Evolutionary conservation across 2,329 filamentous ascomycete genomes (phyloP), one percentile per base, ranked within the genome.

Genomic region (Neodidymelliopsis sp.): DNA sequence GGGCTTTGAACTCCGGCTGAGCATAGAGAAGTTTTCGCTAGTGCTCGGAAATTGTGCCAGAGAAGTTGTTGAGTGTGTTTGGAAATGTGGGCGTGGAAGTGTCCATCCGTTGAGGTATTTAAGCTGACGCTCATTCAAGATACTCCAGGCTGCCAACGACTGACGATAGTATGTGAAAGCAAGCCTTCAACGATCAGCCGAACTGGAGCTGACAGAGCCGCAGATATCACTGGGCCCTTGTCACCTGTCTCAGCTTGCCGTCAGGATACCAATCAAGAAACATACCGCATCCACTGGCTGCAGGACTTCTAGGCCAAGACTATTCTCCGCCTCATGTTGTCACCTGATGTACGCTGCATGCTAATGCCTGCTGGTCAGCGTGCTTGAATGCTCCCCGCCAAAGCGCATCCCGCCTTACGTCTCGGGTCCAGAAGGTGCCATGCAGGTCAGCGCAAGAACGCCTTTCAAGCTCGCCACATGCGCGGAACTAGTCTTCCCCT

Each of bases 191-290:
- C 12, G 35, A 25, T 44, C 34, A 50, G 40, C 36, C 47, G 16
- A 28, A 45, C 37, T 37, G 39, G 35, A 59, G 59, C 58, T 70
- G 62, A 71, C 64, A 59, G 65, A 67, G 65, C 62, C 65, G 60
- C 62, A 65, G 55, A 56, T 57, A 57, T 51, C 56, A 51, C 57
- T 56, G 27, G 47, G 52, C 39, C 42, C 46, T 38, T 40, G 54
- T 56, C 51, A 47, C 52, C 38, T 55, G 55, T 46, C 49, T 36
- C 35, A 48, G 30, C 31, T 15, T 25, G 37, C 35, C 20, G 31
- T 47, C 38, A 12, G 15, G 37, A 36, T 19, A 41, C 29, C 35
- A 50, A 34, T 35, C 35, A 49, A 50, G 41, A 50, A 50, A 45
- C 24, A 43, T 47, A 54, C 31, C 33, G 47, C 51, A 35, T 54